A percentile compares a stretch with the other conserved stretches of the same genome.
These are phyloP conservation scores for Penicillium macrosclerotiorum DNA, from an alignment of 495 filamentous ascomycete genomes.

Conservation along the genomic window DNA sequence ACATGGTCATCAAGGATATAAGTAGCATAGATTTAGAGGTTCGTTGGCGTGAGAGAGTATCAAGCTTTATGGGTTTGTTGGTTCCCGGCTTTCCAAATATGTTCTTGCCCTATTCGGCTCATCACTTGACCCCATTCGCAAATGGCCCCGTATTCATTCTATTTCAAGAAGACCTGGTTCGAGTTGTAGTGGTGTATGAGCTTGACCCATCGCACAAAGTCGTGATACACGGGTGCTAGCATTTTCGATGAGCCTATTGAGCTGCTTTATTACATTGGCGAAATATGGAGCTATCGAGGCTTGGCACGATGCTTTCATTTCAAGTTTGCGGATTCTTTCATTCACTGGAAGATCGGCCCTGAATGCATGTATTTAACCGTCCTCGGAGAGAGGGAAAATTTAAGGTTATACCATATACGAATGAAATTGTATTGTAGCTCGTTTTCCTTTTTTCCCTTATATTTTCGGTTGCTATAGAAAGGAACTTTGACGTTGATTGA, in stretches of 20 bases:
- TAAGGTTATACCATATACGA: too few relatives aligned
- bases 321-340: too few relatives aligned
- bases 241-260: constrained; percentile 46
- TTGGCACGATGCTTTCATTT: constrained; percentile 7
- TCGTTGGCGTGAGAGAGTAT: constrained; percentile 45
- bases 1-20: constrained; percentile 43
- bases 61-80: constrained; percentile 50
- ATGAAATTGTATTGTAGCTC: too few relatives aligned
- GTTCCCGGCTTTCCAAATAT: constrained; percentile 51
- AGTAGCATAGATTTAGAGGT: constrained; percentile 38
- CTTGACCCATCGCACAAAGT: constrained; percentile 39
- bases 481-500: too few relatives aligned
- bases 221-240: constrained; percentile 40
- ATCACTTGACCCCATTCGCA: constrained; percentile 47
- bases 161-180: constrained; percentile 49
- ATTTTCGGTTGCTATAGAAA: too few relatives aligned
- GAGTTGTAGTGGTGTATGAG: constrained; percentile 41
- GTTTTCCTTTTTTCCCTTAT: too few relatives aligned
- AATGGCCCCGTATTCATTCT: constrained; percentile 52
- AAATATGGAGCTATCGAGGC: constrained; percentile 18
- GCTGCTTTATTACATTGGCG: constrained; percentile 37
- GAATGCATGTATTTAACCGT: too few relatives aligned
- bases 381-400: too few relatives aligned
- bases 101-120: constrained; percentile 48
- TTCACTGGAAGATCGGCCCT: too few relatives aligned